These are phyloP conservation scores for Dipteronia dyeriana DNA, from an alignment of 345 rosid genomes.

Conservation along the genomic window DNA sequence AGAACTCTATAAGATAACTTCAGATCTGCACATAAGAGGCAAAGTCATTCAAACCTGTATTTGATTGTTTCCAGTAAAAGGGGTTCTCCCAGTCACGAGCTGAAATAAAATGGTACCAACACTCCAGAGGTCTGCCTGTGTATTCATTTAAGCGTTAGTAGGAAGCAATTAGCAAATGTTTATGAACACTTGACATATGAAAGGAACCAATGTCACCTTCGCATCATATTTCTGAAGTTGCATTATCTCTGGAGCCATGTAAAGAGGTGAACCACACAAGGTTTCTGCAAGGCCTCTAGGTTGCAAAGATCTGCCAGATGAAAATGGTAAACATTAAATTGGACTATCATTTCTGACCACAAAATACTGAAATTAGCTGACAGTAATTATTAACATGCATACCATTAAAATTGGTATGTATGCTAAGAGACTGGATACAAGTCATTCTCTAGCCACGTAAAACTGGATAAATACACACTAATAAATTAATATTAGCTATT, in stretches of 20 bases:
- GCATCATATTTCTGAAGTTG: constrained; percentile 97
- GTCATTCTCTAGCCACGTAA: neutral
- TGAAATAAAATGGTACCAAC: constrained; percentile 96
- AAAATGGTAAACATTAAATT: constrained; percentile 6
- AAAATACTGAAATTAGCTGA: neutral
- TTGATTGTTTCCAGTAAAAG: constrained; percentile 90
- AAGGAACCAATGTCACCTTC: constrained; percentile 58
- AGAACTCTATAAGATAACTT: neutral
- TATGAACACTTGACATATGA: constrained; percentile 6
- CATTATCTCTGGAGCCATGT: constrained; percentile 99
- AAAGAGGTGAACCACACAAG: constrained; percentile 96
- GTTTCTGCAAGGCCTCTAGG: constrained; percentile 97
- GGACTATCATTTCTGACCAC: neutral
- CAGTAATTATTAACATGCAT: neutral
- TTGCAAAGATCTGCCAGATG: constrained; percentile 73
- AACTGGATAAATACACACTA: neutral
- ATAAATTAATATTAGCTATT: neutral
- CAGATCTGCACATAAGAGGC: constrained; percentile 4
- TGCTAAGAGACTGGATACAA: neutral
- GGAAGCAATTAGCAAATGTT: constrained; percentile 16
- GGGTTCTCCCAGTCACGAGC: constrained; percentile 92
- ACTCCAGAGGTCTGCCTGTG: constrained; percentile 99
- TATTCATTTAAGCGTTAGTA: constrained; percentile 45
- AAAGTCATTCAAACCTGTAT: constrained; percentile 56
- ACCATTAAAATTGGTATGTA: neutral